These are phyloP conservation scores for Dicorynia guianensis DNA, from an alignment of 306 rosid genomes.

Conservation along the genomic window DNA sequence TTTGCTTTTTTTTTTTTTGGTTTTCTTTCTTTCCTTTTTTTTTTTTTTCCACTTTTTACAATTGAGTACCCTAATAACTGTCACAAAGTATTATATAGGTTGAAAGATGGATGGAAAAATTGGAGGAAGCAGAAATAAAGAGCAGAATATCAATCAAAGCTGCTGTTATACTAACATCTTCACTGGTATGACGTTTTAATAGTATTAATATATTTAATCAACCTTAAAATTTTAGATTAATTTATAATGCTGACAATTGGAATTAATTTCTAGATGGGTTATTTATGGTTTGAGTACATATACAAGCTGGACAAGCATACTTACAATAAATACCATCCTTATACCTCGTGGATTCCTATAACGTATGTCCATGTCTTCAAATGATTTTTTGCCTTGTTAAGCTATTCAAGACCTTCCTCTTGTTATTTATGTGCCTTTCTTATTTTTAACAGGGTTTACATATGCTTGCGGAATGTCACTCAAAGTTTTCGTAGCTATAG, in stretches of 20 bases:
- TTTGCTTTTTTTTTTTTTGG: not conserved
- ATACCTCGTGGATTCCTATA: conserved; percentile 98
- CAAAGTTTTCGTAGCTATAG: conserved; percentile 83
- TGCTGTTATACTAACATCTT: conserved; percentile 60
- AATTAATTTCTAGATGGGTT: conserved; percentile 68
- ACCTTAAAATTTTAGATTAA: conserved; percentile 22
- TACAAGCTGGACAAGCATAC: conserved; percentile 89
- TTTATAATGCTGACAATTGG: conserved; percentile 38
- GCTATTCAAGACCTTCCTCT: conserved; percentile 27
- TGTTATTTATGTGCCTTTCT: conserved; percentile 28
- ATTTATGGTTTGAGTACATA: conserved; percentile 84
- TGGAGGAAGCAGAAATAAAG: conserved; percentile 87
- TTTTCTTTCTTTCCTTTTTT: conserved; percentile 10
- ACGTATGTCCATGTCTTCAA: conserved; percentile 66
- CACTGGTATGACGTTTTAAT: conserved; percentile 54
- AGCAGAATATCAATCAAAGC: conserved; percentile 79
- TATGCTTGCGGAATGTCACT: conserved; percentile 84
- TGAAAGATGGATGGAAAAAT: conserved; percentile 95
- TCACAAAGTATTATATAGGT: conserved; percentile 55
- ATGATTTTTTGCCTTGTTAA: conserved; percentile 24
- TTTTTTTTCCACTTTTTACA: conserved; percentile 9
- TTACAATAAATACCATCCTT: conserved; percentile 94
- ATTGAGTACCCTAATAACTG: conserved; percentile 38
- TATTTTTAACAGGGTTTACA: conserved; percentile 73
- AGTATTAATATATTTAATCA: conserved; percentile 25